Conservation (phyloP, 1,139 yeast species). For the Chernovozyma sophiae-reginae region DNA sequence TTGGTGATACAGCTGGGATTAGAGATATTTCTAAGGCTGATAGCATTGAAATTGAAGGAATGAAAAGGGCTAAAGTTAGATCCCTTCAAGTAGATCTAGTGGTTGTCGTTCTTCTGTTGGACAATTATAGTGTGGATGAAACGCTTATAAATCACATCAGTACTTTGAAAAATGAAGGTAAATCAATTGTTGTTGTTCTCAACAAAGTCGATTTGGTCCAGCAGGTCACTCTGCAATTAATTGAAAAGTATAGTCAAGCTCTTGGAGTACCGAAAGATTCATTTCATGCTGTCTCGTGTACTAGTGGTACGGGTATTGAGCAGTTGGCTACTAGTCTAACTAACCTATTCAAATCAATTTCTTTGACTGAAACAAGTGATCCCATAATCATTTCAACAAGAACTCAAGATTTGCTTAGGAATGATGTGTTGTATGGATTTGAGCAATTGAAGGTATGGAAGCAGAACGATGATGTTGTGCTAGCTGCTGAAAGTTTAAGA, state of each 20-base stretch:
- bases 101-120: conserved; percentile 47
- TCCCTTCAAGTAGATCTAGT: conserved; percentile 60
- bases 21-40: conserved; percentile 42
- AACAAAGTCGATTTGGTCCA: conserved; percentile 60
- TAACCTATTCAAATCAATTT: conserved; percentile 42
- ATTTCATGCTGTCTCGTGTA: conserved; percentile 61
- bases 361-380: conserved; percentile 47
- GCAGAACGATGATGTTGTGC: conserved; percentile 63
- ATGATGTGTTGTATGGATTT: conserved; percentile 75
- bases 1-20: conserved; percentile 95
- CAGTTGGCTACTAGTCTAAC: conserved; percentile 37
- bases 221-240: conserved; percentile 11
- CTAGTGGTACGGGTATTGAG: conserved; percentile 51
- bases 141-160: conserved; percentile 35
- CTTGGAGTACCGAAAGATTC: conserved; percentile 23
- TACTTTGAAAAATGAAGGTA: conserved; percentile 20
- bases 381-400: conserved; percentile 73
- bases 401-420: conserved; percentile 63
- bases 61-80: conserved; percentile 63
- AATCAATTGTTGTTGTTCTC: conserved; percentile 42
- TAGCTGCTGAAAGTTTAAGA: conserved; percentile 75
- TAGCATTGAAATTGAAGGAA: conserved; percentile 76
- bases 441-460: conserved; percentile 52
- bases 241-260: conserved; percentile 11
- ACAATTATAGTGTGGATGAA: conserved; percentile 12